Conservation (phyloP, 2,329 filamentous ascomycete species). For the Alternaria postmessia region DNA sequence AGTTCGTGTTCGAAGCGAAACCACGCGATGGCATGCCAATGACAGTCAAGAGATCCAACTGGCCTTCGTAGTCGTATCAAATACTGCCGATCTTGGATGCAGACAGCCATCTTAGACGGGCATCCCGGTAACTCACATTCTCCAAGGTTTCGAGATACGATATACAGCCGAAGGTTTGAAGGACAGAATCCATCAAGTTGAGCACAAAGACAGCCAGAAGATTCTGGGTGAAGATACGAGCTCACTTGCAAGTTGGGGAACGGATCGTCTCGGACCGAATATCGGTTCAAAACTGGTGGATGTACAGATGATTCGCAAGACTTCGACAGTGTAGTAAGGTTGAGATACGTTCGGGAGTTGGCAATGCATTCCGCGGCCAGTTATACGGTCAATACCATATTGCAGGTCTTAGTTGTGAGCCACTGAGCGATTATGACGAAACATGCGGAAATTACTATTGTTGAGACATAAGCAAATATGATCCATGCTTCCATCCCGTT, state of each 20-base stretch:
- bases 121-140: neutral
- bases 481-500: neutral
- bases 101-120: neutral
- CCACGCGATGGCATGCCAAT: conserved; percentile 45
- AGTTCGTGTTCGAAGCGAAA: conserved; percentile 42
- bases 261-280: neutral
- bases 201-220: neutral
- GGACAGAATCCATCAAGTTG: too few species aligned
- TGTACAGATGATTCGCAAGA: neutral
- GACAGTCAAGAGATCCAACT: conserved; percentile 34
- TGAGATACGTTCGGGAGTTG: neutral
- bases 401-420: neutral
- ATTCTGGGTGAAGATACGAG: neutral
- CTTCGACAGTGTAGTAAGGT: neutral
- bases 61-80: conserved; percentile 13
- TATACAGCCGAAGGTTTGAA: neutral
- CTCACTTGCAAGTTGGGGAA: neutral
- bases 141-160: neutral
- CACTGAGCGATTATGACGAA: neutral
- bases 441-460: neutral
- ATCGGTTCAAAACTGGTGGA: neutral
- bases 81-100: neutral
- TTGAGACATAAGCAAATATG: neutral
- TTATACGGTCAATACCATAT: neutral
- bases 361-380: neutral